Base-by-base conservation (phyloP, 805 yeast genomes). In the Saccharomyces mikatae region DNA sequence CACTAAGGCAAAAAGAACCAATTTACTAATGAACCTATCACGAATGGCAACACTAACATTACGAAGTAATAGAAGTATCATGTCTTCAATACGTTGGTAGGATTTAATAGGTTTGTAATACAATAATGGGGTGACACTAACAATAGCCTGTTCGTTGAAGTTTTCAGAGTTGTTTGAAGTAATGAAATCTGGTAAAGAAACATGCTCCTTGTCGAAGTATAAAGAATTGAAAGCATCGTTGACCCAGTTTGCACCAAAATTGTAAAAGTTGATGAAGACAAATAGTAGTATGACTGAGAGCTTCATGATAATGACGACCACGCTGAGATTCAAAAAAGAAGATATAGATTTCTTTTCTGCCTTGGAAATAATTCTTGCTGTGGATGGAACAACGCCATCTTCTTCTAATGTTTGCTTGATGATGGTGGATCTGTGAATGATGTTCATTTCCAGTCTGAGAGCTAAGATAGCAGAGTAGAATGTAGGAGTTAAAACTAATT, bases 361-460 rank as follows among this genome's bases (percentile, higher is more conserved):
- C n/a, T 62, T 53, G 56, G 59, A 82, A 36, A 90, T 91, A 41
- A 82, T 78, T 59, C 81, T 83, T 10, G 97, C 97, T 32, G 87
- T 86, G 49, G 75, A 69, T 44, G 82, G 81, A 47, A 87, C 79
- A 32, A 92, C 80, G 27, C 99, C 98, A 65, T 92, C 99, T 68
- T 92, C 99, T 74, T 91, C 94, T 59, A 92, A 76, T 29, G 88
- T 89, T 58, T 81, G 83, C 66, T 86, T 84, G 66, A 90, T 80
- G 53, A 82, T 81, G 56, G 88, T 83, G 49, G 89, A 86, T 60
- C 89, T 82, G 71, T 91, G 89, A 54, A 94, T 94, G 56, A 87
- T 77, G 67, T 82, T 83, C 69, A 92, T 89, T 71, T 94, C 97
- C 48, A 92, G 83, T 72, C 92, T 92, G 69, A 92, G 78, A 2